A percentile compares a stretch with the other conserved stretches of the same genome.
These are phyloP conservation scores for Delphinella strobiligena DNA, from an alignment of 2,329 filamentous ascomycete species.

Conservation along the genomic window DNA sequence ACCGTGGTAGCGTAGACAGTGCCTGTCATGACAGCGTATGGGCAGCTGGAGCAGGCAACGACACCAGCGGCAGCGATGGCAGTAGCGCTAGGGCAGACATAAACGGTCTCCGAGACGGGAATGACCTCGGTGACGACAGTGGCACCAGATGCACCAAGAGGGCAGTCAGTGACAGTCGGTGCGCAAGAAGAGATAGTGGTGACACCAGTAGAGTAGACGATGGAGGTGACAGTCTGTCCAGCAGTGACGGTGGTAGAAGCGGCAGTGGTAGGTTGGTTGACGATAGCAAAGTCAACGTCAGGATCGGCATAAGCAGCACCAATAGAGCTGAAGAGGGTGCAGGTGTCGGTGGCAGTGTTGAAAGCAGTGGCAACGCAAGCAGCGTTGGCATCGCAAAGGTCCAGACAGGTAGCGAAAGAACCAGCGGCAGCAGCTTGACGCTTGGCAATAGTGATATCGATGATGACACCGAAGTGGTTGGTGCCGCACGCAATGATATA, in stretches of 20 bases:
- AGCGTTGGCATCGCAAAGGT: slow-evolving; percentile 3
- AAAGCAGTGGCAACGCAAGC: slow-evolving; percentile 5
- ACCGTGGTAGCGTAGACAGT: slow-evolving; percentile 8
- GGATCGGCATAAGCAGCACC: not conserved
- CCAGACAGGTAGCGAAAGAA: slow-evolving; percentile 4
- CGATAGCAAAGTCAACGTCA: slow-evolving; percentile 4
- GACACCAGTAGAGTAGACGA: slow-evolving; percentile 7
- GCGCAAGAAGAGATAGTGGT: slow-evolving; percentile 9
- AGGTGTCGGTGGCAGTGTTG: not conserved
- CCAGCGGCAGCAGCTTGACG: slow-evolving; percentile 2
- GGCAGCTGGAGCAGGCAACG: slow-evolving; percentile 7
- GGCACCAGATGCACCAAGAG: slow-evolving; percentile 8
- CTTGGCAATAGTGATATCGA: slow-evolving; percentile 4
- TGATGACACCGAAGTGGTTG: slow-evolving; percentile 1
- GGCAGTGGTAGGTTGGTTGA: too few species aligned
- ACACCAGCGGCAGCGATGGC: slow-evolving; percentile 1
- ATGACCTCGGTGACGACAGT: slow-evolving; percentile 10
- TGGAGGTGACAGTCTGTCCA: slow-evolving; percentile 3
- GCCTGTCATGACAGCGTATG: not conserved
- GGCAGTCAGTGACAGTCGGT: slow-evolving; percentile 8
- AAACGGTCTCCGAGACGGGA: slow-evolving; percentile 9
- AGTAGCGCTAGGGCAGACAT: slow-evolving; percentile 1
- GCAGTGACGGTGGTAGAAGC: not conserved
- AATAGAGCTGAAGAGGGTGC: slow-evolving; percentile 6
- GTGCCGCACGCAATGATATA: slow-evolving; percentile 2